Percentiles rank a stretch among this genome's conserved stretches.
These are phyloP conservation scores for Diaporthe ampelina DNA, from an alignment of 2,329 filamentous ascomycete species.

Conservation along the genomic window DNA sequence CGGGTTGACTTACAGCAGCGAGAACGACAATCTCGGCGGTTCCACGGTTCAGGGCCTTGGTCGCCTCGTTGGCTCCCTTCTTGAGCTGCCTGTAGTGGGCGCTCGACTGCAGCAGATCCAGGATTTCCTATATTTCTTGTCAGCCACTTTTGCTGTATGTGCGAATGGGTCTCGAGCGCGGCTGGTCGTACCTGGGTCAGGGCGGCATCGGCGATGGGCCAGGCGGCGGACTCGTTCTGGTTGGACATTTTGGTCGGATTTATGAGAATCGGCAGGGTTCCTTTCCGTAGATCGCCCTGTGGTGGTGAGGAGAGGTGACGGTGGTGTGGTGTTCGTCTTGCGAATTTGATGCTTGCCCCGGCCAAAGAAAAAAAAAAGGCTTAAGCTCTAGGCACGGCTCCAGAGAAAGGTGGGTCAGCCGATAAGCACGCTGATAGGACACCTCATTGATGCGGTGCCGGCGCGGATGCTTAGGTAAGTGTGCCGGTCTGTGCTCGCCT, in stretches of 20 bases:
- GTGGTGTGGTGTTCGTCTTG: conserved; percentile 16
- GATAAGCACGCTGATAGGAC: conserved; percentile 41
- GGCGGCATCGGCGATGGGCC: conserved; percentile 77
- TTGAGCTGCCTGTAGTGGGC: conserved; percentile 82
- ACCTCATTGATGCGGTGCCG: conserved; percentile 29
- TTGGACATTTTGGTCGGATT: conserved; percentile 46
- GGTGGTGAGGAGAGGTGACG: conserved; percentile 40
- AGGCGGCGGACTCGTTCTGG: conserved; percentile 62
- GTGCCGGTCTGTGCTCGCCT: conserved; percentile 21
- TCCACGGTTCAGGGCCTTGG: conserved; percentile 92
- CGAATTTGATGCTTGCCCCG: not conserved
- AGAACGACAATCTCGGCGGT: conserved; percentile 91
- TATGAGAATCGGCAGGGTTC: conserved; percentile 61
- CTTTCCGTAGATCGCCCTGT: conserved; percentile 73
- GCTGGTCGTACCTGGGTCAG: conserved; percentile 37
- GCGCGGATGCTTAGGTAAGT: not conserved
- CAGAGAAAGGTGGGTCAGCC: conserved; percentile 33
- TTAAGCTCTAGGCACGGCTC: conserved; percentile 15
- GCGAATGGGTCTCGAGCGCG: conserved; percentile 61
- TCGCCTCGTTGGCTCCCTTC: conserved; percentile 89
- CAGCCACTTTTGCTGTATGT: not conserved
- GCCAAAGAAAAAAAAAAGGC: conserved; percentile 10
- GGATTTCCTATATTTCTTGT: conserved; percentile 74
- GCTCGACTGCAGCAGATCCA: conserved; percentile 84
- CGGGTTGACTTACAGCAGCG: conserved; percentile 57